Evolutionary conservation across 1,139 yeast genomes (phyloP).

Genomic region (Scheffersomyces illinoinensis): DNA sequence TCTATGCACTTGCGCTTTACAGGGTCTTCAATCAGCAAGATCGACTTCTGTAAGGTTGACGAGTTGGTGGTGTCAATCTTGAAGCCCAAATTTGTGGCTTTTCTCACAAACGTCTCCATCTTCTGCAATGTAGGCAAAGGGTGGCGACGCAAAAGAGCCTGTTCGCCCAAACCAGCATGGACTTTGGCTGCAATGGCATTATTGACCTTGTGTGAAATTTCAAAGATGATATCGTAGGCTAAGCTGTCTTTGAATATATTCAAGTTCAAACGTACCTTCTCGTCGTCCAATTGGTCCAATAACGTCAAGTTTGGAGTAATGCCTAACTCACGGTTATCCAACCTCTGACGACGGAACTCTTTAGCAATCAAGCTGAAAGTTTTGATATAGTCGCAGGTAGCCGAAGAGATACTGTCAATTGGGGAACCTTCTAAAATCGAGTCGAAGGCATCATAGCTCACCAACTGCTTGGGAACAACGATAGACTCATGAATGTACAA

Average conservation of each 20-base stretch:
- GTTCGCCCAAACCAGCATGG: conserved; percentile 75
- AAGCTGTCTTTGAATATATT: conserved; percentile 69
- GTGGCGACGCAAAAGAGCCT: conserved; percentile 85
- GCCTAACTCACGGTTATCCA: conserved; percentile 50
- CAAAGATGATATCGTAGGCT: conserved; percentile 65
- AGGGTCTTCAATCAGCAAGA: conserved; percentile 63
- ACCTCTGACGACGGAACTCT: conserved; percentile 72
- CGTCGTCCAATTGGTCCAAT: conserved; percentile 84
- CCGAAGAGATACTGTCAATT: conserved; percentile 45
- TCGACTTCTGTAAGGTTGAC: conserved; percentile 70
- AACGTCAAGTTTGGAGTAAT: conserved; percentile 63
- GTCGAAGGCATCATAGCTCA: conserved; percentile 56
- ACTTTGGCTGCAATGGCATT: conserved; percentile 81
- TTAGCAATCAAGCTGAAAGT: conserved; percentile 67
- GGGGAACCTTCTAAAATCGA: conserved; percentile 37
- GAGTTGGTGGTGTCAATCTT: conserved; percentile 74
- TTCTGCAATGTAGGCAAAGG: conserved; percentile 81
- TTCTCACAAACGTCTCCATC: conserved; percentile 75
- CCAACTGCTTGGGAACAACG: conserved; percentile 60
- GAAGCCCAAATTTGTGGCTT: conserved; percentile 64
- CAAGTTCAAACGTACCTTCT: conserved; percentile 66
- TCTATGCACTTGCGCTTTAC: conserved; percentile 75
- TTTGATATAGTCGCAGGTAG: conserved; percentile 66
- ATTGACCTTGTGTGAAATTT: conserved; percentile 80
- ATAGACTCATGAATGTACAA: conserved; percentile 77